A percentile compares a stretch with the other conserved stretches of the same genome.
Evolutionary conservation across 495 filamentous ascomycete species (phyloP).

Genomic region (Diplogelasinospora grovesii): DNA sequence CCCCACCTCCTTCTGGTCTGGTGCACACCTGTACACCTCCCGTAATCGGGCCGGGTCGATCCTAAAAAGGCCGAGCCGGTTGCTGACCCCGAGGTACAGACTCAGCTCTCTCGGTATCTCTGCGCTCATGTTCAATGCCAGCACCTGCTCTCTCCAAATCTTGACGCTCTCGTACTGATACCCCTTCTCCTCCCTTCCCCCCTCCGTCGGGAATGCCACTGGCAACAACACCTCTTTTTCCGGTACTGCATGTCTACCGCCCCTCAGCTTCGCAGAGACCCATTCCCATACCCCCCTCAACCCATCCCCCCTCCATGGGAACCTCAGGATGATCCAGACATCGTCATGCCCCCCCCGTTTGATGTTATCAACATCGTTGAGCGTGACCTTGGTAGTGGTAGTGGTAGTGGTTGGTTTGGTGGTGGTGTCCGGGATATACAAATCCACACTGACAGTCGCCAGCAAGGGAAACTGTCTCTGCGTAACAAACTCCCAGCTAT

Average conservation of each 20-base stretch:
- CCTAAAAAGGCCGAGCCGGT: conserved; percentile 65
- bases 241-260: conserved; percentile 35
- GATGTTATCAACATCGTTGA: too few species aligned
- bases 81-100: conserved; percentile 56
- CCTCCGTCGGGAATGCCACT: conserved; percentile 50
- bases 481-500: conserved; percentile 74
- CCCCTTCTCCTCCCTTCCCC: conserved; percentile 43
- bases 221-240: conserved; percentile 58
- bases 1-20: conserved; percentile 57
- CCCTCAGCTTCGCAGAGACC: conserved; percentile 37
- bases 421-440: conserved; percentile 70
- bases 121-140: conserved; percentile 53
- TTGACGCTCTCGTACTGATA: conserved; percentile 59
- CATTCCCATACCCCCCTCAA: conserved; percentile 33
- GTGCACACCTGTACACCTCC: conserved; percentile 70
- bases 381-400: too few species aligned
- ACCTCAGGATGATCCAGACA: conserved; percentile 52
- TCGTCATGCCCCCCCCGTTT: too few species aligned
- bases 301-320: conserved; percentile 48
- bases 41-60: conserved; percentile 54
- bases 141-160: conserved; percentile 73
- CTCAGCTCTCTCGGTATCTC: conserved; percentile 44
- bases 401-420: conserved; percentile 43
- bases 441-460: conserved; percentile 65
- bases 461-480: conserved; percentile 67